Evolutionary conservation across 2,329 filamentous ascomycete genomes (phyloP), one percentile per base, ranked within the genome.

Genomic region (Dothiorella sarmentorum): DNA sequence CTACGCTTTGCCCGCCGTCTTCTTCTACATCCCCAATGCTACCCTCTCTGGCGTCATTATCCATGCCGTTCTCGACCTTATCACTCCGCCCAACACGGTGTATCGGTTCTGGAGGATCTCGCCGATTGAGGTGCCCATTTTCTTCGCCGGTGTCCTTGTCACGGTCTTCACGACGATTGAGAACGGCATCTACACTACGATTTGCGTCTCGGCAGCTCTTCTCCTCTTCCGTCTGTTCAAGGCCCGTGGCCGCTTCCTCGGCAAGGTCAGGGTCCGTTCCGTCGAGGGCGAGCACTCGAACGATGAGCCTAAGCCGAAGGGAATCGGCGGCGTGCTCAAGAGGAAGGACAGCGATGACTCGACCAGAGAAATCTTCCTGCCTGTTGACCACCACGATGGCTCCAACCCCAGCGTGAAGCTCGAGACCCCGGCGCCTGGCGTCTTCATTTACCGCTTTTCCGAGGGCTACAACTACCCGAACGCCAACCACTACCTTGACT

Each of bases 391-490:
- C 70, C 80, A 81, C n/a, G 93, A 97, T 70, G 93, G 93, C 27
- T 91, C 90, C 1, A 97, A 97, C 71, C 93, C 93, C 0, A 81
- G 87, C 24, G 81, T 97, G 45, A 82, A 88, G 10, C 79, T 96
- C n/a, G 81, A 89, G 62, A 85, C 85, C 57, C 92, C 94, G 0
- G 90, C 94, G 67, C 93, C 93, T 0, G 94, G 94, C 55, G 83
- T 99, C 64, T 96, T 97, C 75, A 96, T 97, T 68, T 97, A 96
- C 77, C 86, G 93, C 43, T 97, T 97, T 74, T 88, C 89, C 0
- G 93, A 97, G 76, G 90, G 92, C 42, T 96, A 96, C 80, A 96
- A 94, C 75, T 99, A 97, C 68, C 91, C 93, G 61, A 99, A 96
- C 66, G 91, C 91, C 18, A 90, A 90, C 67, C 87, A 90, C 70